Percentiles rank a stretch among this genome's conserved stretches.
phyloP scores from a whole-genome alignment of 2,329 filamentous ascomycete species.

The Blastomyces gilchristii region DNA sequence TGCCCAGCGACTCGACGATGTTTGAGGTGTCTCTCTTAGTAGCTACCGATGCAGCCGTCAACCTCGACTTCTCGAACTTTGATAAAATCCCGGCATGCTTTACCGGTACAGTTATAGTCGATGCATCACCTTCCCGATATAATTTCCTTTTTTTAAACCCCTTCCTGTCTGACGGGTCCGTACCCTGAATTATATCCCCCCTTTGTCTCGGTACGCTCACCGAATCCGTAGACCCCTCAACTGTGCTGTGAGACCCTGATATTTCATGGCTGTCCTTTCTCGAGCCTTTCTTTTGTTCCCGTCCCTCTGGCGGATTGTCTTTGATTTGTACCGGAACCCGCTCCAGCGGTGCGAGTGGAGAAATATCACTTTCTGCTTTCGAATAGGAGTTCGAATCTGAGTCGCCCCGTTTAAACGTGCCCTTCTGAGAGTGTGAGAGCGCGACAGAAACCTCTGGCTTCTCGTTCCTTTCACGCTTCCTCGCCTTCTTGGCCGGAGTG shows the following conservation, averaged over 20 bases:
- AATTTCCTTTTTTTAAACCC: constrained; percentile 7
- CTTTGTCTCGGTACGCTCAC: constrained; percentile 21
- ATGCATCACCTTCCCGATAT: constrained; percentile 25
- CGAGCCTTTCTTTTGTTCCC: background rate
- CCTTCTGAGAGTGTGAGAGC: background rate
- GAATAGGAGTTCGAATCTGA: background rate
- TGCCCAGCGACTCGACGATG: background rate
- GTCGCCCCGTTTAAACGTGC: background rate
- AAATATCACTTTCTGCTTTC: constrained; percentile 6
- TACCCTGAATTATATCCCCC: background rate
- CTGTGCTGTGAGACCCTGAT: constrained; percentile 10
- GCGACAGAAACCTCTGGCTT: constrained; percentile 10
- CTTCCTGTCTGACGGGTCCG: constrained; percentile 9
- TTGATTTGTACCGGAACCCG: constrained; percentile 14
- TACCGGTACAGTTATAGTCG: background rate
- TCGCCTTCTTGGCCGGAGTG: constrained; percentile 22
- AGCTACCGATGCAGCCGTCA: constrained; percentile 8
- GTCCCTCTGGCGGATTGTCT: constrained; percentile 11
- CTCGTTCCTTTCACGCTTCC: constrained; percentile 32
- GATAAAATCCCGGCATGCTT: constrained; percentile 22
- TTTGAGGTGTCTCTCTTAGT: constrained; percentile 14
- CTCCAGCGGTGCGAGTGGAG: background rate
- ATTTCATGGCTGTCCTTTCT: constrained; percentile 3
- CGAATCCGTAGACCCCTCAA: constrained; percentile 19
- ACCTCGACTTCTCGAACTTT: constrained; percentile 20